phyloP scores from a whole-genome alignment of 768 basidiomycete genomes.

The Pleurotus sapidus region DNA sequence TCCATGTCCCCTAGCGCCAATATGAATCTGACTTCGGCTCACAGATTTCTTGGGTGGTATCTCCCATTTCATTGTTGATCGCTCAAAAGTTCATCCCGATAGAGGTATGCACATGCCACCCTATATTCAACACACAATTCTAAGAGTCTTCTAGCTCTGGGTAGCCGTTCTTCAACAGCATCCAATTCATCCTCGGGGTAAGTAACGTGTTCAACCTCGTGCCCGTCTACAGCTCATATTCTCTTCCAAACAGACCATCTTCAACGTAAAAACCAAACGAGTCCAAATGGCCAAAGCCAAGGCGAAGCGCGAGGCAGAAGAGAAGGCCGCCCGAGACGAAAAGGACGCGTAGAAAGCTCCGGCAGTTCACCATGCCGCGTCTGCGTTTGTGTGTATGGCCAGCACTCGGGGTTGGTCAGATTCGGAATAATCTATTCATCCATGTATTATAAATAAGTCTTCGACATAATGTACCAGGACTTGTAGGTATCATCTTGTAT shows the following conservation, averaged over 20 bases:
- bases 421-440: constrained; percentile 15
- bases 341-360: constrained; percentile 14
- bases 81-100: constrained; percentile 81
- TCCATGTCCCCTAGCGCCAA: neutral
- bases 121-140: neutral
- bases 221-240: too few relatives aligned
- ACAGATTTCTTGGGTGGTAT: constrained; percentile 79
- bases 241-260: constrained; percentile 48
- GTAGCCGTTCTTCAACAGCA: constrained; percentile 81
- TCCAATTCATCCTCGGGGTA: constrained; percentile 78
- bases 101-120: constrained; percentile 44
- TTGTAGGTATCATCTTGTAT: constrained; percentile 8
- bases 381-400: too few relatives aligned
- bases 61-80: constrained; percentile 68
- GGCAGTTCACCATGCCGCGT: too few relatives aligned
- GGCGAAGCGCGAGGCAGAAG: constrained; percentile 47
- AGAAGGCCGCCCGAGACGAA: constrained; percentile 29
- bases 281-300: constrained; percentile 44
- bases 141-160: constrained; percentile 57
- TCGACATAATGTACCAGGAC: neutral
- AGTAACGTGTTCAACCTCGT: constrained; percentile 21
- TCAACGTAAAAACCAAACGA: constrained; percentile 73
- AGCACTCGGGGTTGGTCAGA: too few relatives aligned
- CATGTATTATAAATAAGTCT: constrained; percentile 8
- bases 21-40: neutral